Evolutionary conservation across 768 basidiomycete genomes (phyloP), one percentile per base, ranked within the genome.

Genomic region (Termitomyces sp.): DNA sequence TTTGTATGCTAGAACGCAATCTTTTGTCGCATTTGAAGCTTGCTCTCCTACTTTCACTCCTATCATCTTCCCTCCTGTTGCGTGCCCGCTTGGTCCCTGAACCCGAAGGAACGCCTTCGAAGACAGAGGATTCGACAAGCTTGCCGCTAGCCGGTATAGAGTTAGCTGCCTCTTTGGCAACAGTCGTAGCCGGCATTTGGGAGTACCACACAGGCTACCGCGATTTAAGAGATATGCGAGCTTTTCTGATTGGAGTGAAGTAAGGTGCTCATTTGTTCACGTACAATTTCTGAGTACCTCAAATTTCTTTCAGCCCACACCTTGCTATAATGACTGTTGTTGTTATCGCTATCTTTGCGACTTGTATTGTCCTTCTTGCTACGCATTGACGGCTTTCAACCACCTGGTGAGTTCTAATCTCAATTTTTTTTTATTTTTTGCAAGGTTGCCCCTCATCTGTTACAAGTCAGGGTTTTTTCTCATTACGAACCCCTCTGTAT

Each of bases 1-100:
- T 84, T 63, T 87, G 84, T 72, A 90, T 91, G 89, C 79, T 92
- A 15, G 90, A 91, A 71, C 80, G 90, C 55, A 91, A 92, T 66
- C 75, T 90, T 54, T 76, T 92, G 36, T 81, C 89, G 0, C 86
- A 92, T 68, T 62, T 89, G 58, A 89, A 85, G 66, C 79, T 91
- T 32, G 86, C 84, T 6, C 74, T 90, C 11, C 73, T 92, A 24
- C 76, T 92, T 33, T 81, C 83, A 8, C 75, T 91, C 1, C 72
- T 90, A 3, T 84, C 85, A 2, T 82, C 86, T 33, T 89, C 89
- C 9, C 74, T 88, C 55, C 74, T 92, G 15, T 79, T 91, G 9
- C 80, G 79, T 32, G 79, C 81, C 22, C 86, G 87, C 13, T 78
- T 92, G 15, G 78, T 84, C 7, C 83, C 85, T 4, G 76, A 75